phyloP scores from a whole-genome alignment of 2,329 filamentous ascomycete genomes.

The Incumbomyces delicatus region DNA sequence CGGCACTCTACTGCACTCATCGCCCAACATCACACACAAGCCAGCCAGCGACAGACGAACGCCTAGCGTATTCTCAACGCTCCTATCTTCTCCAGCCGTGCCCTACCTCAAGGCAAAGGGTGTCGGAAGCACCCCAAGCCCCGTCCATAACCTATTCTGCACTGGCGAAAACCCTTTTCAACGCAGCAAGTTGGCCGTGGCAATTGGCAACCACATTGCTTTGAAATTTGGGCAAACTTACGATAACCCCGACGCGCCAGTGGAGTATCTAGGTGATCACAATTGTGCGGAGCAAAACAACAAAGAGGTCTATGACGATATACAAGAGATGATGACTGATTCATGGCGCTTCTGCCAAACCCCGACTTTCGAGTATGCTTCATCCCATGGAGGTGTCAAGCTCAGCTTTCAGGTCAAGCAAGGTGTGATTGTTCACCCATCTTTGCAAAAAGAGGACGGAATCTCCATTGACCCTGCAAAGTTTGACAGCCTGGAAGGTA shows the following conservation, averaged over 20 bases:
- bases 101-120: conserved; percentile 70
- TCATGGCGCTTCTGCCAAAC: conserved; percentile 18
- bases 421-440: conserved; percentile 10
- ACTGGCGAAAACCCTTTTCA: conserved; percentile 3
- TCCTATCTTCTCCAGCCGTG: conserved; percentile 69
- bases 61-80: conserved; percentile 45
- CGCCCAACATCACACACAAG: conserved; percentile 55
- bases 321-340: conserved; percentile 15
- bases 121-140: conserved; percentile 82
- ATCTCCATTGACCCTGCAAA: too few relatives aligned
- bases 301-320: conserved; percentile 10
- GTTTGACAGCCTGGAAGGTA: conserved; percentile 3
- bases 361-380: conserved; percentile 16
- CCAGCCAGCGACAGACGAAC: neutral
- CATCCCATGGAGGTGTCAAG: conserved; percentile 10
- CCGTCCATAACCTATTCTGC: conserved; percentile 62
- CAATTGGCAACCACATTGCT: conserved; percentile 7
- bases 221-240: conserved; percentile 13
- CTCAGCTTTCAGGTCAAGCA: conserved; percentile 13
- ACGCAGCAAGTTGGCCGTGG: conserved; percentile 8
- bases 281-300: conserved; percentile 8
- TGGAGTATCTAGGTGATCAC: conserved; percentile 9
- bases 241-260: conserved; percentile 8
- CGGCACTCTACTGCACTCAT: conserved; percentile 75
- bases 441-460: neutral